Evolutionary conservation across 192 early-diverging fungal species (phyloP), one percentile per base, ranked within the genome.

Genomic region (Obelidium mucronatum): DNA sequence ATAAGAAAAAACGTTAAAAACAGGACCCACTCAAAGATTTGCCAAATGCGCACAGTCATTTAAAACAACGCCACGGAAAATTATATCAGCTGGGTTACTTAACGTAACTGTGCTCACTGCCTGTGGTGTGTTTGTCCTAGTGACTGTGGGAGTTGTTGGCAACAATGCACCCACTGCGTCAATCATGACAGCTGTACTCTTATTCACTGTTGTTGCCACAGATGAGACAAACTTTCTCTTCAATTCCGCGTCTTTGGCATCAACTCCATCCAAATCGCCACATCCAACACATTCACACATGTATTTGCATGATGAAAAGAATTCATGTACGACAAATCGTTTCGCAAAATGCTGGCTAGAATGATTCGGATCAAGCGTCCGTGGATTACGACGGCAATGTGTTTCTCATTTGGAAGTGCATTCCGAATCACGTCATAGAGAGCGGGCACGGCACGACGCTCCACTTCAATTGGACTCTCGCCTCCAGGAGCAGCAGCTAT

Each of bases 241-340:
- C 51, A 72, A 58, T 13, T 24, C 36, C 13, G 22, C 51, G 51
- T 42, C 69, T 51, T 40, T 59, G 35, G 34, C 15, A 19, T n/a
- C 24, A 1, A 36, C 33, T 58, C 8, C 33, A 15, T 62, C 73
- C 58, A 77, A 44, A 83, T 78, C 42, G 79, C 76, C 1, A 62
- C 81, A 77, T 88, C 86, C 1, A 88, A 69, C n/a, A 87, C 69
- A 68, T 88, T 88, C 61, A 88, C 73, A 71, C 85, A 85, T 0
- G 81, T 83, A 74, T 88, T 88, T 67, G 80, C 73, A 55, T 88
- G 87, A 8, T 52, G 69, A 44, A 82, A 88, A 0, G 68, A 52
- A 60, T 37, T 66, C 87, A 88, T 88, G 60, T 79, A 64, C 13
- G 69, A 73, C 26, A 88, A 73, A 19, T 78, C 78, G 15, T 66